phyloP scores from a whole-genome alignment of 768 basidiomycete species.

The Lactarius quietus region DNA sequence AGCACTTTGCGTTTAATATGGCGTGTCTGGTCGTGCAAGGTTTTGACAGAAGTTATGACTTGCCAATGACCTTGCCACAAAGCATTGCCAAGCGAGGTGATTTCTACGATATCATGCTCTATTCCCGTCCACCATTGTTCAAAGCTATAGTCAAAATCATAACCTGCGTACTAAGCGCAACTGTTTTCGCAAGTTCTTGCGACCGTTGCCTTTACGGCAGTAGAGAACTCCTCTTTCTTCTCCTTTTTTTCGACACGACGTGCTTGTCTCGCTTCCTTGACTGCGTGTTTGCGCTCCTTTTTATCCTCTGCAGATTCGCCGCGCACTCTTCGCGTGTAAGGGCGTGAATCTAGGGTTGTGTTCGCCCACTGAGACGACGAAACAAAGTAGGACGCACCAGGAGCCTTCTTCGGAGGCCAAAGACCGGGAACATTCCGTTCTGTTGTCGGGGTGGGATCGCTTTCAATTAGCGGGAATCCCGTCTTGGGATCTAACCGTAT shows the following conservation, averaged over 20 bases:
- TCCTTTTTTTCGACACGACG: slow-evolving; percentile 67
- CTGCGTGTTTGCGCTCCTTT: slow-evolving; percentile 63
- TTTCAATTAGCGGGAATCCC: slow-evolving; percentile 60
- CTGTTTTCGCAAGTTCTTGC: slow-evolving; percentile 43
- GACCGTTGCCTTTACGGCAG: slow-evolving; percentile 62
- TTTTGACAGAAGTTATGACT: too few species aligned
- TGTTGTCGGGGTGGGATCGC: slow-evolving; percentile 17
- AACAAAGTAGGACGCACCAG: slow-evolving; percentile 4
- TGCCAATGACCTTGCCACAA: too few species aligned
- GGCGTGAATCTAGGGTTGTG: slow-evolving; percentile 34
- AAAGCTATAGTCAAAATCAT: slow-evolving; percentile 25
- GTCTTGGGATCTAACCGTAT: slow-evolving; percentile 74
- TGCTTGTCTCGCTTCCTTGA: slow-evolving; percentile 61
- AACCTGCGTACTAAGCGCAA: slow-evolving; percentile 35
- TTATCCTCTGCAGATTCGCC: slow-evolving; percentile 76
- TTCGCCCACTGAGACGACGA: slow-evolving; percentile 25
- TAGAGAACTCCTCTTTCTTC: slow-evolving; percentile 57
- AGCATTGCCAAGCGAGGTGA: too few species aligned
- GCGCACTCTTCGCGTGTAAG: slow-evolving; percentile 65
- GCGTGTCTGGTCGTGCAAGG: too few species aligned
- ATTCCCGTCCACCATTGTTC: too few species aligned
- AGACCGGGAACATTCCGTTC: slow-evolving; percentile 25
- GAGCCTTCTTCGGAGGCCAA: slow-evolving; percentile 1
- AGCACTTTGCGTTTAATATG: too few species aligned
- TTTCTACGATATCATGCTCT: too few species aligned